Evolutionary conservation across 768 basidiomycete genomes (phyloP), one percentile per base, ranked within the genome.

Genomic region (Rhizopogon vulgaris): DNA sequence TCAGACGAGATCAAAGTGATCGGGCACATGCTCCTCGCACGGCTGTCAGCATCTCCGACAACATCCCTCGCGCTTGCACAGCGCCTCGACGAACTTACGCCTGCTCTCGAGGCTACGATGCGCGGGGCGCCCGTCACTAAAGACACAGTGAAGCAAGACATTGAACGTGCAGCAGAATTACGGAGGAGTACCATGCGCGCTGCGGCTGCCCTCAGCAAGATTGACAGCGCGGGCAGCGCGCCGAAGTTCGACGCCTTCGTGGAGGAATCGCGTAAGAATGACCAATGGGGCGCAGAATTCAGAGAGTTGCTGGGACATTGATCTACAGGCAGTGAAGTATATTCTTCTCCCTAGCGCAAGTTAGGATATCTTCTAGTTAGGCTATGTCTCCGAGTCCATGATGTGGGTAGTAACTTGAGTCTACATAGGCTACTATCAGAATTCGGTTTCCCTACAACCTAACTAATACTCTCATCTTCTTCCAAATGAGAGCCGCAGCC

Each of bases 1-100:
- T 90, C 90, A 4, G 94, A 98, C 65, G 96, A 98, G 66, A 90
- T 99, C 75, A 97, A 97, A 69, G 92, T 97, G 41, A 82, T 97
- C 53, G 93, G 86, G 48, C 91, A 95, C 68, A 90, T 99, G 82
- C 88, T 95, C 74, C 78, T 98, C 37, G 90, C 92, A 76, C 85
- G 94, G 9, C 81, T 98, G 14, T 83, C 92, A 7, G 86, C 89
- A 59, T 79, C 94, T 14, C 87, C 92, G 2, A 91, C 91, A 12
- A 83, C 87, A 0, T 84, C 88, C 30, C 83, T 97, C 24, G 77
- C 87, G 1, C 58, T 67, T 6, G 51, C 67, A n/a, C 87, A 87
- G 56, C 80, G 88, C 24, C 75, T 98, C 52, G 91, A 94, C 58
- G 89, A 88, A 54, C 83, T 86, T 22, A 89, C 90, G 25, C 86